These are phyloP conservation scores for Striga asiatica DNA, from an alignment of 257 asterid species.

Conservation along the genomic window DNA sequence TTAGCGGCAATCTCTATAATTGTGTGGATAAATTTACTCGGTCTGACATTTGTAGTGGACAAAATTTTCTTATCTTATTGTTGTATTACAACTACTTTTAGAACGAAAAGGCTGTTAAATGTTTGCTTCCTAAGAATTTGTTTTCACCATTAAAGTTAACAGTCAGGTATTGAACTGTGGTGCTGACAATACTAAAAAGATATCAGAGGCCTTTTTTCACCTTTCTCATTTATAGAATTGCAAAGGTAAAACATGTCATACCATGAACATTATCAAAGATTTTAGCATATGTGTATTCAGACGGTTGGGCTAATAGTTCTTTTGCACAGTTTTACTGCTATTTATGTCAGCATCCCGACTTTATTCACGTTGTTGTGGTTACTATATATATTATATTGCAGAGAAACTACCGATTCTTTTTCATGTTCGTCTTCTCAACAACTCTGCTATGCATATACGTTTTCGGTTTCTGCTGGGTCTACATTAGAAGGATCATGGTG, in stretches of 20 bases:
- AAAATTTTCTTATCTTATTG: neutral
- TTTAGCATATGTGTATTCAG: neutral
- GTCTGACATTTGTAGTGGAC: too few species aligned
- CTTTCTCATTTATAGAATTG: neutral
- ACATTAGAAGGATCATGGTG: slow-evolving; percentile 63
- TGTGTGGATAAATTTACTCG: neutral
- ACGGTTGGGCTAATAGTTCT: too few species aligned
- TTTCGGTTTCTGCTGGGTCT: slow-evolving; percentile 93
- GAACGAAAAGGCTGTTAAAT: neutral
- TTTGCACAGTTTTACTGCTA: neutral
- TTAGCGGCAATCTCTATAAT: too few species aligned
- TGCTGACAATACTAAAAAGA: neutral
- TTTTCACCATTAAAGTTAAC: neutral
- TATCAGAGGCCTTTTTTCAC: too few species aligned
- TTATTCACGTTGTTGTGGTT: neutral
- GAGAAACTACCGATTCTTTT: slow-evolving; percentile 98
- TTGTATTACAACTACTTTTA: neutral
- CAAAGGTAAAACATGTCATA: neutral
- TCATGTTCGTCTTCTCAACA: slow-evolving; percentile 98
- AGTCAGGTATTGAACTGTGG: too few species aligned
- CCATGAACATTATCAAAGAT: neutral
- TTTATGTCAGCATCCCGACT: neutral
- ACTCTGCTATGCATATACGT: slow-evolving; percentile 88
- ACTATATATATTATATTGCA: slow-evolving; percentile 36
- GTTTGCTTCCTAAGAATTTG: neutral